Evolutionary conservation across 2,329 filamentous ascomycete genomes (phyloP).

Genomic region (Ceratocystis cubensis): DNA sequence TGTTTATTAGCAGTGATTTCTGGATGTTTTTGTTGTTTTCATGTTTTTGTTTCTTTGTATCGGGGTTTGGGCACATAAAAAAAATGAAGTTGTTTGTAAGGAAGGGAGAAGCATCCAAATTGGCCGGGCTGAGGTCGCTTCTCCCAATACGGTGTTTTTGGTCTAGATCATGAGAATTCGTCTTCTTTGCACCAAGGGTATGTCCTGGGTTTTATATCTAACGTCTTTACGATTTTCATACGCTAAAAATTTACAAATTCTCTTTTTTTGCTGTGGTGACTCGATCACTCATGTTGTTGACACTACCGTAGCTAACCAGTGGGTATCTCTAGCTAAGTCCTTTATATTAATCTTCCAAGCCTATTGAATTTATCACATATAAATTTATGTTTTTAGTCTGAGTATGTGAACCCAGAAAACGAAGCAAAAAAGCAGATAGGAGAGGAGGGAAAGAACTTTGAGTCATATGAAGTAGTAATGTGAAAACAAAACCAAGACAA

Average conservation of each 20-base stretch:
- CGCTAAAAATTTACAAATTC: not conserved
- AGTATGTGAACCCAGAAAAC: not conserved
- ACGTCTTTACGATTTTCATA: constrained; percentile 8
- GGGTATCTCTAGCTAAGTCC: not conserved
- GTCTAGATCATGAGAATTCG: not conserved
- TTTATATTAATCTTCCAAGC: not conserved
- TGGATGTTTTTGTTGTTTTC: constrained; percentile 3
- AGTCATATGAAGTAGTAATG: not conserved
- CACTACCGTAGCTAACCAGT: too few relatives aligned
- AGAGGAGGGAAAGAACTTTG: not conserved
- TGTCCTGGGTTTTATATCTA: not conserved
- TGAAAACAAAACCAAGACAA: not conserved
- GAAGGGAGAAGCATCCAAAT: not conserved
- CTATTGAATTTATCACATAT: not conserved
- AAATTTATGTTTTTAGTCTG: not conserved
- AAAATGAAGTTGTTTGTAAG: not conserved
- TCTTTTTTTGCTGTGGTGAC: not conserved
- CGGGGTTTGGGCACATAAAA: constrained; percentile 6
- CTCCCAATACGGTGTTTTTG: not conserved
- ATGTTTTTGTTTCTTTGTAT: constrained; percentile 1
- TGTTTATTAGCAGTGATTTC: not conserved
- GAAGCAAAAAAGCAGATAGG: not conserved
- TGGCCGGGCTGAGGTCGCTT: not conserved
- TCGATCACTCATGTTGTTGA: too few relatives aligned
- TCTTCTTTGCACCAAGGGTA: not conserved